Evolutionary conservation across 2,329 filamentous ascomycete genomes (phyloP).

Genomic region (Aureobasidium mangrovei): DNA sequence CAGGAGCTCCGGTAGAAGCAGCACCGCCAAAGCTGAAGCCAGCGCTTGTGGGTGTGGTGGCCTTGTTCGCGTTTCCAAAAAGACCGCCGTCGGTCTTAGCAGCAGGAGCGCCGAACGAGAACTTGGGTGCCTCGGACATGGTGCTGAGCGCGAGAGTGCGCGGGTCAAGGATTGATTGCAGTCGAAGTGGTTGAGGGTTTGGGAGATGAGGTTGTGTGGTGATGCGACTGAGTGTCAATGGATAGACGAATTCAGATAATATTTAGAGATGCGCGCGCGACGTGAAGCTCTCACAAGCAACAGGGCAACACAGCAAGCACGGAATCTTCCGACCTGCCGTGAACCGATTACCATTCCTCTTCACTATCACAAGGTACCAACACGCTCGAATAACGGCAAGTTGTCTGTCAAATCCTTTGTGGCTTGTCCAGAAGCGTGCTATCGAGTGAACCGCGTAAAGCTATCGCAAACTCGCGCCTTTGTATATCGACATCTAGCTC

Average conservation of each 20-base stretch:
- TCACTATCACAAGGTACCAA: too few species aligned
- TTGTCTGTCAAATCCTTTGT: too few species aligned
- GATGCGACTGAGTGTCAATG: background rate
- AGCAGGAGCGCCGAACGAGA: conserved; percentile 27
- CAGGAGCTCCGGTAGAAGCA: conserved; percentile 7
- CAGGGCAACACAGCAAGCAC: background rate
- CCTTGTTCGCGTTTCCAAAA: conserved; percentile 18
- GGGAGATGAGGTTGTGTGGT: background rate
- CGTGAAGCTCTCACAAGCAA: conserved; percentile 10
- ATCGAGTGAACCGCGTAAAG: too few species aligned
- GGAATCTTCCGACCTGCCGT: too few species aligned
- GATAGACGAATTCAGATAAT: background rate
- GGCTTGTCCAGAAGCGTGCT: too few species aligned
- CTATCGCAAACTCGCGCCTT: too few species aligned
- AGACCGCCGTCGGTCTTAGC: conserved; percentile 17
- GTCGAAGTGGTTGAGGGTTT: background rate
- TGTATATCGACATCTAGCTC: too few species aligned
- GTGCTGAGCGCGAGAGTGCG: background rate
- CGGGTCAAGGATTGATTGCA: background rate
- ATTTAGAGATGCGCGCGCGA: background rate
- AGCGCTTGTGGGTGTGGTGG: conserved; percentile 10
- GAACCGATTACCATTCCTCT: too few species aligned
- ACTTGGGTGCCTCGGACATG: conserved; percentile 17
- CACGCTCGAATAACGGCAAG: too few species aligned
- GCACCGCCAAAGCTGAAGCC: conserved; percentile 16